These are phyloP conservation scores for Trichoderma parareesei DNA, from an alignment of 495 filamentous ascomycete species.

Conservation along the genomic window DNA sequence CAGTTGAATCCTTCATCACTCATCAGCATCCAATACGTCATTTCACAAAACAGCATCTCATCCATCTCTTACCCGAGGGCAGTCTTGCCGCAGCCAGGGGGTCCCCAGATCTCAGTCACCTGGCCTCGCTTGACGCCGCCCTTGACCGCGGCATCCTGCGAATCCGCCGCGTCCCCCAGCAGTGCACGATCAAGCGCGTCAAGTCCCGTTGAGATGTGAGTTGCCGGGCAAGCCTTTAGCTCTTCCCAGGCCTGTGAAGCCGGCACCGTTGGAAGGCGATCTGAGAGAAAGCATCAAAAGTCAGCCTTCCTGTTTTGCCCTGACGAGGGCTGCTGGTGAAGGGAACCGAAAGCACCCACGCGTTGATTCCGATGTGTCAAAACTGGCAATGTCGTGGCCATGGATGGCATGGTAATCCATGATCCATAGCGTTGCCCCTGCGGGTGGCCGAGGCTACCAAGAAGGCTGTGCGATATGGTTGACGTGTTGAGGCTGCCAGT, in stretches of 20 bases:
- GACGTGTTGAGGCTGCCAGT: not conserved
- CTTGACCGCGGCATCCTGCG: conserved; percentile 13
- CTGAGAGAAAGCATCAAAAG: conserved; percentile 29
- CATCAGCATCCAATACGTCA: conserved; percentile 7
- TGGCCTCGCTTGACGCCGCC: conserved; percentile 66
- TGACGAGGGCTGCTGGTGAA: no score
- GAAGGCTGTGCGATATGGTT: not conserved
- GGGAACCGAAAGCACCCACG: conserved; percentile 18
- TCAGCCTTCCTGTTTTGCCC: not conserved
- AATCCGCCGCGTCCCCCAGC: conserved; percentile 19
- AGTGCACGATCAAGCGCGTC: conserved; percentile 51
- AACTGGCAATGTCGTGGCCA: conserved; percentile 38
- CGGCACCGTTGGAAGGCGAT: conserved; percentile 78
- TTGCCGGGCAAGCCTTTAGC: conserved; percentile 39
- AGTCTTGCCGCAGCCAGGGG: conserved; percentile 83
- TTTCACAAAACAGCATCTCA: no score
- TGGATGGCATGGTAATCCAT: conserved; percentile 40
- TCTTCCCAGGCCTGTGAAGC: conserved; percentile 75
- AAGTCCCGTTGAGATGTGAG: conserved; percentile 60
- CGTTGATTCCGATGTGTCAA: conserved; percentile 32
- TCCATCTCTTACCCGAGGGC: conserved; percentile 54
- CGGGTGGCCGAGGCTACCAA: not conserved
- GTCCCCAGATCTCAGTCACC: conserved; percentile 83
- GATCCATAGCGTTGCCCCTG: conserved; percentile 8
- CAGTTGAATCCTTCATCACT: conserved; percentile 52